Base-by-base conservation (phyloP, 2,329 filamentous ascomycete genomes). In the Lachnellula cervina region DNA sequence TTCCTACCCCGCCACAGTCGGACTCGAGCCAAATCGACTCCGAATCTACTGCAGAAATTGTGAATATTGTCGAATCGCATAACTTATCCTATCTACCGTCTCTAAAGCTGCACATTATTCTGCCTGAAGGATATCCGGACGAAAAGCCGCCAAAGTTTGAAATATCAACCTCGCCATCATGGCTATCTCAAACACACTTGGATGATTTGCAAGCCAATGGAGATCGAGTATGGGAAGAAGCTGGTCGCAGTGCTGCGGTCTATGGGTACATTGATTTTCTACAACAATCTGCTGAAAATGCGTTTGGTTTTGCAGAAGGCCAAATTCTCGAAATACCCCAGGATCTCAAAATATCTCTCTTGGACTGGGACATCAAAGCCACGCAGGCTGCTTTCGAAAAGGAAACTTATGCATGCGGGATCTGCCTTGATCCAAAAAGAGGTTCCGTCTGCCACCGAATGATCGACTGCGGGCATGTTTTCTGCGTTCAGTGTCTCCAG, bases 381-480 rank as follows among this genome's bases (percentile, higher is more conserved):
- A 88, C 87, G 67, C 82, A 83, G 53, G 82, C 83, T 21, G 83
- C 84, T 0, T 97, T 97, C 68, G 86, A 94, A 58, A 84, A 83
- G 62, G 88, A 87, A 64, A 96, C 90, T 0, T 97, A 94, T 68
- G 84, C 92, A 51, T 97, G 93, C 62, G 89, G 88, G 1, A 81
- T 97, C 48, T 97, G 92, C 68, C 73, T 97, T 47, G 80, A 97
- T 70, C 91, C 91, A 0, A 96, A 96, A 72, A 97, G 95, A 70
- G 94, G 94, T 1, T 73, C 76, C 0, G 80, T 77, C 11, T 97
- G 94, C 70, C 88, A 97, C 73, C 82, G 83, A 43, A 86, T 97
- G 79, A 73, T 88, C 46, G 84, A 87, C 56, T 99, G 94, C 70
- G 84, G 83, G 0, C 93, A 99, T 69, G 90, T 97, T 38, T 99